phyloP scores from a whole-genome alignment of 1,284 basidiomycete species.

The Trametes versicolor region DNA sequence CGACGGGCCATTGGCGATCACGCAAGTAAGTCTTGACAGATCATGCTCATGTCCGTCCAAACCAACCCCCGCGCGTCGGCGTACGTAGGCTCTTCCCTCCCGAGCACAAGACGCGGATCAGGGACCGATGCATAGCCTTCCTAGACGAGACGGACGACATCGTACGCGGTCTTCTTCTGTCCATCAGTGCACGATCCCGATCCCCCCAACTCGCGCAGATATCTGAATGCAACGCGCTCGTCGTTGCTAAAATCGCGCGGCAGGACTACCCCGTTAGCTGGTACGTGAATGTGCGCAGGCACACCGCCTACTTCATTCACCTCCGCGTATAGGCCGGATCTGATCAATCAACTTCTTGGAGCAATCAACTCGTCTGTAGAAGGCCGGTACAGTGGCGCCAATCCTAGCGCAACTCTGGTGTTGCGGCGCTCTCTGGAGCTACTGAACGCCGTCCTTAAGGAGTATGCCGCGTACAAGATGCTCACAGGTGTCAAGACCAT shows the following conservation, averaged over 20 bases:
- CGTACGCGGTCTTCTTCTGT: constrained; percentile 48
- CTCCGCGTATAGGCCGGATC: constrained; percentile 60
- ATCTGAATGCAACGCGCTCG: constrained; percentile 74
- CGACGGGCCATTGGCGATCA: constrained; percentile 73
- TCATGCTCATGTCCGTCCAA: neutral
- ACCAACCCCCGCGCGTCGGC: constrained; percentile 10
- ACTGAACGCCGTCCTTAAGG: constrained; percentile 72
- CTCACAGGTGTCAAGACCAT: constrained; percentile 71
- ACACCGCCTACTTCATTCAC: constrained; percentile 2
- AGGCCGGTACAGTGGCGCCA: constrained; percentile 53
- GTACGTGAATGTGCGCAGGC: constrained; percentile 48
- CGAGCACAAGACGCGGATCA: constrained; percentile 68
- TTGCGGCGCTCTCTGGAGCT: constrained; percentile 69
- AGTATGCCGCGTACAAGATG: constrained; percentile 75
- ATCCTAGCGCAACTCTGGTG: constrained; percentile 59
- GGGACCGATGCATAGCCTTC: constrained; percentile 67
- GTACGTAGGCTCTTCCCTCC: constrained; percentile 68
- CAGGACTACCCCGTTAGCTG: constrained; percentile 75
- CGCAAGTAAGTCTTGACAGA: constrained; percentile 59
- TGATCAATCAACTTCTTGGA: constrained; percentile 66
- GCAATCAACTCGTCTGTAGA: constrained; percentile 63
- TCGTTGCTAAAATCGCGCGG: constrained; percentile 76
- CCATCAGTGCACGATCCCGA: neutral
- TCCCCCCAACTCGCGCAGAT: constrained; percentile 56
- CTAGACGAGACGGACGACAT: constrained; percentile 79